Evolutionary conservation across 805 yeast species (phyloP), one percentile per base, ranked within the genome.

Genomic region (Debaryomyces hansenii): DNA sequence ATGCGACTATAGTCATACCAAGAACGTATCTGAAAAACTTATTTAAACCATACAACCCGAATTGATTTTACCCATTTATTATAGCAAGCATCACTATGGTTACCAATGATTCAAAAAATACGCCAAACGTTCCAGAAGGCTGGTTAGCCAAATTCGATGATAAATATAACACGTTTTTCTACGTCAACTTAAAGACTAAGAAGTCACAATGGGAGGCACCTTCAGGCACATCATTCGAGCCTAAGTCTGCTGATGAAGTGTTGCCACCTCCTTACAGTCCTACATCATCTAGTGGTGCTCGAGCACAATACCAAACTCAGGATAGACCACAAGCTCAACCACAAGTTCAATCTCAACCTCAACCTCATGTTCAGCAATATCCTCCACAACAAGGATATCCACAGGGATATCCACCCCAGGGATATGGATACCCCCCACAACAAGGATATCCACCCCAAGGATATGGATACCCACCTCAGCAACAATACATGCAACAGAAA

Each of bases 131-230:
- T n/a, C 87, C 87, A 2, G 64, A 68, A 2, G 87, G 91, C 4
- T 86, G 91, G 91, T 68, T 83, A 48, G 85, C 94, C 37, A 82
- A 83, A 41, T 83, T 79, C 67, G 90, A 85, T 59, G 84, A 82
- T 9, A 73, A 83, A 47, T 86, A 86, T 61, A 74, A 77, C 41
- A 80, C 86, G 1, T 89, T 84, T 83, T 92, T 84, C 64, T 92
- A 83, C 58, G 96, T 92, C n/a, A 74, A 90, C 56, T 67, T 87
- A 52, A 58, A 74, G 12, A 79, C 88, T 11, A 85, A 87, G 49
- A 72, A 80, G 54, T 88, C 96, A 0, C 97, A 90, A 64, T 92
- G 98, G 98, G 96, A 88, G 44, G 81, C 83, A 11, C 97, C 97
- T 12, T 48, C 32, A 29, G 63, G 64, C 1, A 80, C 88, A 0